These are phyloP conservation scores for Trichoderma simmonsii DNA, from an alignment of 2,329 filamentous ascomycete genomes.

Conservation along the genomic window DNA sequence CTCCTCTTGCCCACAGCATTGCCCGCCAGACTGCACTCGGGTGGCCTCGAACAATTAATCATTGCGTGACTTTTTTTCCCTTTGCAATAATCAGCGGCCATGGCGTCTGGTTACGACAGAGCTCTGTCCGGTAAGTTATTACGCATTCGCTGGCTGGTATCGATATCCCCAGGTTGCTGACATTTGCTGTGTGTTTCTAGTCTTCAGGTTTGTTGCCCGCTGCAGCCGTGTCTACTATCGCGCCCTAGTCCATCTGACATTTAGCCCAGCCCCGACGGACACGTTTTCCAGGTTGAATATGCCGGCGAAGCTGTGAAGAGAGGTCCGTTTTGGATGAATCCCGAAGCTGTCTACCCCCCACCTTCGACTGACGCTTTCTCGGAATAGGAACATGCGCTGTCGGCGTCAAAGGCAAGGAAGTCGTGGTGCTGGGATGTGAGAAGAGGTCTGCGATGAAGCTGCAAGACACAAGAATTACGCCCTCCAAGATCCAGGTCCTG, in stretches of 20 bases:
- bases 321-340: conserved; percentile 60
- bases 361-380: conserved; percentile 12
- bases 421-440: conserved; percentile 96
- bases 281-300: conserved; percentile 99
- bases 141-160: conserved; percentile 22
- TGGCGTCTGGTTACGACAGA: conserved; percentile 98
- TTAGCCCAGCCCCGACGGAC: conserved; percentile 82
- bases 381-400: conserved; percentile 87
- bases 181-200: conserved; percentile 45
- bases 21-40: not conserved
- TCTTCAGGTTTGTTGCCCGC: conserved; percentile 67
- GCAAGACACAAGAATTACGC: conserved; percentile 97
- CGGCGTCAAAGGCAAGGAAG: conserved; percentile 89
- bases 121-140: conserved; percentile 85
- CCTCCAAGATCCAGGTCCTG: conserved; percentile 95
- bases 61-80: not conserved
- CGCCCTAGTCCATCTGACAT: not conserved
- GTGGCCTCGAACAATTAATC: not conserved
- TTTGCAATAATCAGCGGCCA: conserved; percentile 29
- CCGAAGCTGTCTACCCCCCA: conserved; percentile 2
- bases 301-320: conserved; percentile 97
- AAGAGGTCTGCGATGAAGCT: conserved; percentile 99
- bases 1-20: conserved; percentile 13
- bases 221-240: not conserved
- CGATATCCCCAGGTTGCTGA: conserved; percentile 37